These are phyloP conservation scores for Chlamydomonas sphaeroides DNA, from an alignment of 139 green algal genomes.

Conservation along the genomic window DNA sequence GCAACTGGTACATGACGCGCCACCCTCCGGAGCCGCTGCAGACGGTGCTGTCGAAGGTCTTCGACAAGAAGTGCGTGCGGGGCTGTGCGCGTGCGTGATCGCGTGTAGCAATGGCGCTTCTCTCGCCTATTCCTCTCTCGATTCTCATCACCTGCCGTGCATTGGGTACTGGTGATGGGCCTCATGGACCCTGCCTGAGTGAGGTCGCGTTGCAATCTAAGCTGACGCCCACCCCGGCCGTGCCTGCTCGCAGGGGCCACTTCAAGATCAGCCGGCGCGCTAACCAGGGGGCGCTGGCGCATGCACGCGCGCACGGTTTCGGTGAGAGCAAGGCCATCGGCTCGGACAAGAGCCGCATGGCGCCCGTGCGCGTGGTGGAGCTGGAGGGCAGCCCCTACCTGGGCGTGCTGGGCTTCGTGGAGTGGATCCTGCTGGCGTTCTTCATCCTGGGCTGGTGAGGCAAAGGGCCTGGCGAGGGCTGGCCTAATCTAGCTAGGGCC, in stretches of 20 bases:
- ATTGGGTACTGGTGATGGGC: no score
- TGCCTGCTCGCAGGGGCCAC: conserved; percentile 32
- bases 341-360: conserved; percentile 5
- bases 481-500: no score
- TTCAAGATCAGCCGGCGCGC: conserved; percentile 40
- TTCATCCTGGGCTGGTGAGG: conserved; percentile 40
- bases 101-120: no score
- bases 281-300: conserved; percentile 6
- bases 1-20: conserved; percentile 62
- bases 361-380: conserved; percentile 33
- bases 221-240: no score
- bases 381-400: conserved; percentile 49
- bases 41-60: conserved; percentile 48
- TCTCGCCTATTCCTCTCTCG: no score
- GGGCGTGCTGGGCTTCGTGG: conserved; percentile 49
- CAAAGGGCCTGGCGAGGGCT: no score
- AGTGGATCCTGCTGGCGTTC: conserved; percentile 52
- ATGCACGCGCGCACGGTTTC: conserved; percentile 22
- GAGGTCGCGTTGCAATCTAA: no score
- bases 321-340: conserved; percentile 27
- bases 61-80: conserved; percentile 42
- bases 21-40: conserved; percentile 51
- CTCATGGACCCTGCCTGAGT: no score
- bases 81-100: no score
- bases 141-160: no score